phyloP scores from a whole-genome alignment of 1,284 basidiomycete genomes.

The Puccinia novopanici region DNA sequence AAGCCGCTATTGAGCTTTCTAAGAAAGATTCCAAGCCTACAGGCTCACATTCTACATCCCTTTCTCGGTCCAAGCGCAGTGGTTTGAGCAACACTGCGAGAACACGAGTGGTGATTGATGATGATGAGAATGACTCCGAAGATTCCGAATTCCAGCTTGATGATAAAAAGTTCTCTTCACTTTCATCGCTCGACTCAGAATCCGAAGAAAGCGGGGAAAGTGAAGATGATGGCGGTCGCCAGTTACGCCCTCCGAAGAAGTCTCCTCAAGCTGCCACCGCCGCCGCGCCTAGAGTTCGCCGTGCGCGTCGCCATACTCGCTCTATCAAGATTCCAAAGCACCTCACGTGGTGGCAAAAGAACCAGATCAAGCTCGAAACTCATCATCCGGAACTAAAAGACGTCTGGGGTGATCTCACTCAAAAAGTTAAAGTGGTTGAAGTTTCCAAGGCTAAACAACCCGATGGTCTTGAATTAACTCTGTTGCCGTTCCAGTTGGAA shows the following conservation, averaged over 20 bases:
- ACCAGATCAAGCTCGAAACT: constrained; percentile 52
- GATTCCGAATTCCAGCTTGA: neutral
- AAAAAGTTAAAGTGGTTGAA: constrained; percentile 62
- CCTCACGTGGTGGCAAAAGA: constrained; percentile 50
- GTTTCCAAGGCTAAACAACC: constrained; percentile 65
- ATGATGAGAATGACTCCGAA: constrained; percentile 30
- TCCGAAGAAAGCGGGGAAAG: constrained; percentile 2
- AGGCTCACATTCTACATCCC: neutral
- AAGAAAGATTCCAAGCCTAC: constrained; percentile 21
- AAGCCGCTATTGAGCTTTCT: constrained; percentile 42
- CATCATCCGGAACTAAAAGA: constrained; percentile 71
- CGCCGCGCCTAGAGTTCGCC: neutral
- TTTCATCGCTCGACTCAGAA: constrained; percentile 26
- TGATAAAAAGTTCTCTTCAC: neutral
- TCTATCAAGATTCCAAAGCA: neutral
- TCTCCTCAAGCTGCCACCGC: neutral
- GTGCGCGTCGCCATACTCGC: constrained; percentile 8
- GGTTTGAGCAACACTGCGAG: neutral
- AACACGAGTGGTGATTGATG: neutral
- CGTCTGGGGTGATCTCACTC: constrained; percentile 84
- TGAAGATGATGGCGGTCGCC: neutral
- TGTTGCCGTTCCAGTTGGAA: constrained; percentile 79
- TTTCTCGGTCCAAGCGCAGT: neutral
- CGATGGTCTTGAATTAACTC: constrained; percentile 65
- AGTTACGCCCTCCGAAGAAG: neutral